phyloP scores from a whole-genome alignment of 2,329 filamentous ascomycete species.

The Monosporascus sp. region DNA sequence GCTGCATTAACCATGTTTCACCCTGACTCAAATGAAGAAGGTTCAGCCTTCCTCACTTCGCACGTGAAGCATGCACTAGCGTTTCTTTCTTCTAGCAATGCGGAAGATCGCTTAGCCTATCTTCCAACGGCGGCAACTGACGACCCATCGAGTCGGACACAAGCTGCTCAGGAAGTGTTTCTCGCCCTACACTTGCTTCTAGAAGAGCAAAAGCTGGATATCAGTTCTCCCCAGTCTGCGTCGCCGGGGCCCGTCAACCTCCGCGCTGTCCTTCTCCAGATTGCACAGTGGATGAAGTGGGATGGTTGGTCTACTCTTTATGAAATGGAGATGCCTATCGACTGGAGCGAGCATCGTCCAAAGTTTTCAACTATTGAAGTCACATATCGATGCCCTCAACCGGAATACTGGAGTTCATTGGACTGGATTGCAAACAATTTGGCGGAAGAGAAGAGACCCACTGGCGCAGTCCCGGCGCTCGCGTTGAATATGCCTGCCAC shows the following conservation, averaged over 20 bases:
- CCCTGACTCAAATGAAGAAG: conserved; percentile 20
- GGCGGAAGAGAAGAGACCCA: conserved; percentile 17
- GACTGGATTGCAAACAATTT: conserved; percentile 50
- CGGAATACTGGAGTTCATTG: conserved; percentile 35
- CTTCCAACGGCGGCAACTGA: conserved; percentile 56
- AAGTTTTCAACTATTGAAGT: conserved; percentile 3
- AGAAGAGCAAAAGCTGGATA: conserved; percentile 82
- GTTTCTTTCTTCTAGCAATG: conserved; percentile 58
- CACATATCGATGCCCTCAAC: conserved; percentile 15
- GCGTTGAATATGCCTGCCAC: conserved; percentile 19
- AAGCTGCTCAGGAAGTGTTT: conserved; percentile 61
- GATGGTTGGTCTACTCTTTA: conserved; percentile 42
- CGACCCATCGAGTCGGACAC: conserved; percentile 52
- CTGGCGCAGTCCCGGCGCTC: conserved; percentile 13
- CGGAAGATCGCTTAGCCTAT: conserved; percentile 55
- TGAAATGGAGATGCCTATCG: conserved; percentile 48
- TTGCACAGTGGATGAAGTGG: conserved; percentile 80
- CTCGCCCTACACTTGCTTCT: conserved; percentile 79
- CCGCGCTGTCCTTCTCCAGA: conserved; percentile 71
- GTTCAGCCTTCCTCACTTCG: conserved; percentile 37
- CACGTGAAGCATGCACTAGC: conserved; percentile 57
- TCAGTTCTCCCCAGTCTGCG: conserved; percentile 41
- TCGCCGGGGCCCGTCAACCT: conserved; percentile 47
- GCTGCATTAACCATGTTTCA: conserved; percentile 22
- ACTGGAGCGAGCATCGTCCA: conserved; percentile 23